These are phyloP conservation scores for Royoungia palumana DNA, from an alignment of 768 basidiomycete species.

Conservation along the genomic window DNA sequence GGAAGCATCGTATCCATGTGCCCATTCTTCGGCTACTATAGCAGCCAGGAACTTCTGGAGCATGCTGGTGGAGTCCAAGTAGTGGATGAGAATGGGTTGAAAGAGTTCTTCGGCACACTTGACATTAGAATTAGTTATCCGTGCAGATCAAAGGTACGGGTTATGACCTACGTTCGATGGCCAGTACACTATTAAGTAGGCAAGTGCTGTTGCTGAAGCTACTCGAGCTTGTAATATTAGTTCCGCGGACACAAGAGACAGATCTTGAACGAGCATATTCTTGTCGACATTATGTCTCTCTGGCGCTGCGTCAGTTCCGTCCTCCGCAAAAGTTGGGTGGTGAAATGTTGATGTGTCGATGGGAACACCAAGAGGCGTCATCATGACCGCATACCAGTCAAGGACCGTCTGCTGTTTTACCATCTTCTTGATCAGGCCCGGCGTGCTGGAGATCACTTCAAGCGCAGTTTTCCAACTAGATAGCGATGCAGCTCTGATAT, in stretches of 20 bases:
- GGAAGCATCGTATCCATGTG: constrained; percentile 47
- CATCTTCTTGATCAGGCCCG: constrained; percentile 49
- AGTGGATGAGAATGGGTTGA: constrained; percentile 70
- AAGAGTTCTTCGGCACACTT: constrained; percentile 64
- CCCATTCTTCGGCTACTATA: constrained; percentile 91
- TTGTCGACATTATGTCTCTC: constrained; percentile 95
- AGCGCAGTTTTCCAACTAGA: constrained; percentile 73
- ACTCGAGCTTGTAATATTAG: constrained; percentile 76
- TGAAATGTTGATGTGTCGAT: constrained; percentile 72
- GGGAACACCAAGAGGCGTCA: constrained; percentile 84
- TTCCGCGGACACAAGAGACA: constrained; percentile 76
- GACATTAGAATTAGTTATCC: background rate
- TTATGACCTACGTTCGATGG: constrained; percentile 45
- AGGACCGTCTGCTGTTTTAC: constrained; percentile 59
- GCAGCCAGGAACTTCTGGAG: constrained; percentile 87
- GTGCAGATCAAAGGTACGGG: background rate
- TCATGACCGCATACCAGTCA: constrained; percentile 84
- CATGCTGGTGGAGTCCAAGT: constrained; percentile 86
- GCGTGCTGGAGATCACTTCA: constrained; percentile 43
- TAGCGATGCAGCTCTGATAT: constrained; percentile 74
- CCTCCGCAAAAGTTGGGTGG: constrained; percentile 48
- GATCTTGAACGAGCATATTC: constrained; percentile 88
- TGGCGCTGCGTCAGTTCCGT: constrained; percentile 40
- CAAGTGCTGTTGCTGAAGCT: constrained; percentile 73
- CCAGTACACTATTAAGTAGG: constrained; percentile 67